A percentile compares a stretch with the other conserved stretches of the same genome.
Conservation (phyloP, 2,329 filamentous ascomycete species). For the Sphaerulina populicola region DNA sequence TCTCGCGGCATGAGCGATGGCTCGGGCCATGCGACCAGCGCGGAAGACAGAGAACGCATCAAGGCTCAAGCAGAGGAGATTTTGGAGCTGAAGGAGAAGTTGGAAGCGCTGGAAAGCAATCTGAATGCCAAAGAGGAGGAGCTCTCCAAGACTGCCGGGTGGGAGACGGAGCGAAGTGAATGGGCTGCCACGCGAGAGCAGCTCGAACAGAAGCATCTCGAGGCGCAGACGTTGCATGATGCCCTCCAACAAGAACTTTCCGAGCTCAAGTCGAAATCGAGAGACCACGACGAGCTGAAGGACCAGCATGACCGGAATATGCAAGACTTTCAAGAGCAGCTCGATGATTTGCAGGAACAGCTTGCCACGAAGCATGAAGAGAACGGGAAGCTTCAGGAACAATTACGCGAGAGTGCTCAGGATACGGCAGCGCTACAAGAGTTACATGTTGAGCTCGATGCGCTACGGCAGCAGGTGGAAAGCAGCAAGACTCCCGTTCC, state of each 20-base stretch:
- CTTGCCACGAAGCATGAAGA: constrained; percentile 48
- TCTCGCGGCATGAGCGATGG: constrained; percentile 15
- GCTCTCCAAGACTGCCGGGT: constrained; percentile 9
- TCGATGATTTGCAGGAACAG: constrained; percentile 28
- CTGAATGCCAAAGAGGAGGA: constrained; percentile 61
- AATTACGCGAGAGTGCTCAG: constrained; percentile 35
- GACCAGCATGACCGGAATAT: constrained; percentile 22
- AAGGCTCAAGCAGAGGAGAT: constrained; percentile 75
- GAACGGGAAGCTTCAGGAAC: constrained; percentile 30
- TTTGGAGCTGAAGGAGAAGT: constrained; percentile 62
- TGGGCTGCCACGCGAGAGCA: constrained; percentile 53
- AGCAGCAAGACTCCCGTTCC: constrained; percentile 19
- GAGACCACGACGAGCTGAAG: constrained; percentile 22
- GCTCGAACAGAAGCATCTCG: constrained; percentile 41
- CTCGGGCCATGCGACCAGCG: constrained; percentile 29
- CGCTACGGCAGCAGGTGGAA: constrained; percentile 13
- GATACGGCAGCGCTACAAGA: constrained; percentile 34
- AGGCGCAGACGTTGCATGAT: constrained; percentile 61
- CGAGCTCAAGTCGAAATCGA: constrained; percentile 48
- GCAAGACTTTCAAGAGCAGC: constrained; percentile 18
- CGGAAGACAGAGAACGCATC: constrained; percentile 58
- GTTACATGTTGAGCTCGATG: constrained; percentile 17
- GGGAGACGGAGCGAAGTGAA: constrained; percentile 21
- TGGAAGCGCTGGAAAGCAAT: constrained; percentile 61
- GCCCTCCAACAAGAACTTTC: constrained; percentile 72